Evolutionary conservation across 1,139 yeast species (phyloP), one percentile per base, ranked within the genome.

Genomic region (Candida smagusa): DNA sequence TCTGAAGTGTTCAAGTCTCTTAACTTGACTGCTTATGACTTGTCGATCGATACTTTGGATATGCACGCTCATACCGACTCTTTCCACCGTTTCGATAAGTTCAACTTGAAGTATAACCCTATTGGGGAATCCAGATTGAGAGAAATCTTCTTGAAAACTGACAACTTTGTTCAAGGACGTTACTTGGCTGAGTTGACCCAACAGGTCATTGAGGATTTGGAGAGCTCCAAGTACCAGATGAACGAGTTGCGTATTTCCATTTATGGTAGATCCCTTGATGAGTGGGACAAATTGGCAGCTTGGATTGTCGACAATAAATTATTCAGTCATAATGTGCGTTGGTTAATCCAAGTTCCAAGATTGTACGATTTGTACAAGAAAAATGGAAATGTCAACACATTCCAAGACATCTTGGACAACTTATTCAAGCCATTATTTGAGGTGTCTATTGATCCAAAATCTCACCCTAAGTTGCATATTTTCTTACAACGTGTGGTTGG

Each of bases 51-150:
- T 55, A 92, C 98, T 1, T 75, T 94, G 49, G 98, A 94, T 63
- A 94, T 94, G 99, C 99, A 94, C 63, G 97, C 99, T 3, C 98
- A 94, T 60, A 87, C 92, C 45, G 98, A 94, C 57, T 84, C 97
- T 0, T 94, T 94, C 75, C 98, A 94, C 63, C 77, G 98, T 53
- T 94, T 94, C 57, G 99, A 94, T 64, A 94, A 94, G 64, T 94
- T 94, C 73, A 94, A 94, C 60, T 74, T 94, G 65, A 94, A 94
- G 63, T 94, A 94, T 67, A 94, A 94, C 55, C 99, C 99, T 13
- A 85, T 94, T 53, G 99, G 99, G 19, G 98, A 92, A 65, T 90
- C 97, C 13, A 82, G 98, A 61, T 69, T 94, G 58, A 79, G 98
- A 63, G 97, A 92, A 58, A 92, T 94, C 39, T 94, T 94, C 59